Evolutionary conservation across 305 asterid species (phyloP).

Genomic region (Fraxinus velutina): DNA sequence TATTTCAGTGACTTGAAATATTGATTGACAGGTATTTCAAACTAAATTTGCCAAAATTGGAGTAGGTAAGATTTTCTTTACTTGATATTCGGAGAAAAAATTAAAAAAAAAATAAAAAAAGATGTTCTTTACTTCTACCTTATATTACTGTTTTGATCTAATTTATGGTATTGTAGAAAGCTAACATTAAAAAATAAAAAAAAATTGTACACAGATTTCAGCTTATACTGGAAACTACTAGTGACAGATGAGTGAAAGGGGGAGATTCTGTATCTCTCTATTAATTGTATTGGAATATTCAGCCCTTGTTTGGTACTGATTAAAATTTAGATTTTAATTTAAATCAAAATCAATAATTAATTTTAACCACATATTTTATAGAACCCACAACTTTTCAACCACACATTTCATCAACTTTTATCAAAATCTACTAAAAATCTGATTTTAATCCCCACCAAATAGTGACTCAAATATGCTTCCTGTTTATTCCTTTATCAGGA

Average conservation of each 20-base stretch:
- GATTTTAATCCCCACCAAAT: too few relatives aligned
- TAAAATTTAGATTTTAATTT: too few relatives aligned
- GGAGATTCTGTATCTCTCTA: neutral
- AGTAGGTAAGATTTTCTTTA: slow-evolving; percentile 57
- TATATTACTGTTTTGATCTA: neutral
- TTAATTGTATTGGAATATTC: neutral
- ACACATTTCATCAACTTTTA: too few relatives aligned
- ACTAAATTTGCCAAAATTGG: slow-evolving; percentile 93
- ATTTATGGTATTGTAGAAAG: neutral
- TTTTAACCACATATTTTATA: too few relatives aligned
- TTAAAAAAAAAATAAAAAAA: too few relatives aligned
- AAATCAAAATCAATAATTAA: too few relatives aligned
- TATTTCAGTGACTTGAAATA: slow-evolving; percentile 24
- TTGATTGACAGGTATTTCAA: slow-evolving; percentile 65
- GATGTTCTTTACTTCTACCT: neutral
- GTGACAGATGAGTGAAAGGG: neutral
- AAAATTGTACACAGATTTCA: neutral
- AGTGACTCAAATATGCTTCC: neutral
- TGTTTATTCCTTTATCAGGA: slow-evolving; percentile 36
- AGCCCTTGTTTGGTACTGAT: too few relatives aligned
- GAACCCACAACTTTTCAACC: too few relatives aligned
- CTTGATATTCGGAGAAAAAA: neutral
- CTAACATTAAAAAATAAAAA: neutral
- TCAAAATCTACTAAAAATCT: too few relatives aligned
- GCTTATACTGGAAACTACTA: neutral